phyloP scores from a whole-genome alignment of 495 filamentous ascomycete species.

The Neurospora sp. region DNA sequence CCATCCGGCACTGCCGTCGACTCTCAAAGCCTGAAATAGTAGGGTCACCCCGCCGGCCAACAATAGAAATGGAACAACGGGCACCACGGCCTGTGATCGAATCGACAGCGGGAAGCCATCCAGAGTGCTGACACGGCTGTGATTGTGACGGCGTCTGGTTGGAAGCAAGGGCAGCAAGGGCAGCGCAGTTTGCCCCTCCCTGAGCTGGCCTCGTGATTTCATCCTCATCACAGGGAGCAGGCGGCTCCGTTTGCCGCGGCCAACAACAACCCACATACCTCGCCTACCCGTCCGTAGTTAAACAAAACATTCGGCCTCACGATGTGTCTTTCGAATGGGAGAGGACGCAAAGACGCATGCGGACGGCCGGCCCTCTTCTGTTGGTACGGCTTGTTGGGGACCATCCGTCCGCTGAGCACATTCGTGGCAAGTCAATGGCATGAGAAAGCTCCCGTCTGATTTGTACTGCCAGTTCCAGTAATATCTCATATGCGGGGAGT shows the following conservation, averaged over 20 bases:
- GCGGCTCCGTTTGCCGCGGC: slow-evolving; percentile 18
- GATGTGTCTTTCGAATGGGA: neutral
- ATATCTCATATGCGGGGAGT: neutral
- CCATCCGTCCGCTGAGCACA: neutral
- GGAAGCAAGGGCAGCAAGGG: slow-evolving; percentile 2
- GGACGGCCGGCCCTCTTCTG: neutral
- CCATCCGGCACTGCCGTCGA: neutral
- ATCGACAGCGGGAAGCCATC: slow-evolving; percentile 13
- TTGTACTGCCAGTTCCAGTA: neutral
- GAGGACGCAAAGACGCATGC: neutral
- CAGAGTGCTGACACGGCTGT: slow-evolving; percentile 20
- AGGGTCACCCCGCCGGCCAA: neutral
- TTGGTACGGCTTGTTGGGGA: neutral
- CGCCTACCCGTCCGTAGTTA: neutral
- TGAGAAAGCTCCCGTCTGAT: neutral
- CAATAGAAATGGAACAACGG: neutral
- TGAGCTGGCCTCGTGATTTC: slow-evolving; percentile 25
- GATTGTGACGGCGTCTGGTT: slow-evolving; percentile 6
- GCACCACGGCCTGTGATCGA: slow-evolving; percentile 12
- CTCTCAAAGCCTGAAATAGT: neutral
- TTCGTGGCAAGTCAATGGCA: neutral
- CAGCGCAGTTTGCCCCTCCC: neutral
- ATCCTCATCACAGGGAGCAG: slow-evolving; percentile 9
- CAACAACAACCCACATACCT: neutral
- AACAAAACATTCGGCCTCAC: neutral